These are phyloP conservation scores for Vachellia pachyceras DNA, from an alignment of 306 rosid genomes.

Conservation along the genomic window DNA sequence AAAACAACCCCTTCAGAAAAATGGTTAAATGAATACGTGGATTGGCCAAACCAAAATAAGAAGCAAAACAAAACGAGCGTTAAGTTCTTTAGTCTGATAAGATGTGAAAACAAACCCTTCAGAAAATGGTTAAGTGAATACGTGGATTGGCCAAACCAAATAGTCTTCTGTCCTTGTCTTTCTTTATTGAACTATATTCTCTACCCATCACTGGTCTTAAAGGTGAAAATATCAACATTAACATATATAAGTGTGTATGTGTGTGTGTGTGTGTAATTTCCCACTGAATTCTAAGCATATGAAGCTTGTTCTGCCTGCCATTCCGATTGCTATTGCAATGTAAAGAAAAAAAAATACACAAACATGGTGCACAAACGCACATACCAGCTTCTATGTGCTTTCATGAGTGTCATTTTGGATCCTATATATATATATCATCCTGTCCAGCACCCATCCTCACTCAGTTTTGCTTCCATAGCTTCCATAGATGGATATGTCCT, in stretches of 20 bases:
- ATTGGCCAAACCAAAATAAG: background rate
- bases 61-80: too few species aligned
- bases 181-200: background rate
- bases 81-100: too few species aligned
- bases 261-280: background rate
- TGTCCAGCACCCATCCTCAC: too few species aligned
- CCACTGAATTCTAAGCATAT: background rate
- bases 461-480: too few species aligned
- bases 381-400: background rate
- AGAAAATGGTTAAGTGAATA: background rate
- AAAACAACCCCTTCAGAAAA: background rate
- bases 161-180: background rate
- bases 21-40: background rate
- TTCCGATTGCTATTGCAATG: background rate
- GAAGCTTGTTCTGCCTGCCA: background rate
- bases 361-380: background rate
- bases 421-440: background rate
- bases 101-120: background rate
- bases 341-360: background rate
- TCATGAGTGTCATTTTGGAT: conserved; percentile 10
- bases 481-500: too few species aligned
- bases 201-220: background rate
- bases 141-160: background rate
- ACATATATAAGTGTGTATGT: too few species aligned
- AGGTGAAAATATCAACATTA: background rate